These are phyloP conservation scores for Fusarium verrucosum DNA, from an alignment of 2,329 filamentous ascomycete species.

Conservation along the genomic window DNA sequence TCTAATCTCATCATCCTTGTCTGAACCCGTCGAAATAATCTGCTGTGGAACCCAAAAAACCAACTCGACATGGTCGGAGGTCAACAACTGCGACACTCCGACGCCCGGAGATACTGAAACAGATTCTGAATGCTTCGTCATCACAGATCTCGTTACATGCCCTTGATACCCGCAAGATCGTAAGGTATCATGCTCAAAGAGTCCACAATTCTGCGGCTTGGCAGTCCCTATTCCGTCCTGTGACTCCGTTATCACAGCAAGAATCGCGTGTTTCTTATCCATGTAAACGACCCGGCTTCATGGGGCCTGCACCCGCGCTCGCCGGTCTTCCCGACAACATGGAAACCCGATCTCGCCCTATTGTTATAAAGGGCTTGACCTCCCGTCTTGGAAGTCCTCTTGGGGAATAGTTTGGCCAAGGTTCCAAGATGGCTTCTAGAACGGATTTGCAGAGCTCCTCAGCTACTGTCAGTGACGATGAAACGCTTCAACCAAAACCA, in stretches of 20 bases:
- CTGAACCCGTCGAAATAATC: neutral
- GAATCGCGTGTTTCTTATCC: constrained; percentile 23
- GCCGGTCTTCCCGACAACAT: constrained; percentile 25
- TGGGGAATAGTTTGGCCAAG: constrained; percentile 1
- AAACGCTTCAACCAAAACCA: constrained; percentile 27
- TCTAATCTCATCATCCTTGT: neutral
- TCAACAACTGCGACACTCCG: neutral
- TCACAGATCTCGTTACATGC: constrained; percentile 9
- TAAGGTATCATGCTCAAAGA: constrained; percentile 14
- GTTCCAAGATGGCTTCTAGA: constrained; percentile 6
- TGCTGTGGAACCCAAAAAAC: neutral
- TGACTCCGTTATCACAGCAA: neutral
- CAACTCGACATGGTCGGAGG: neutral
- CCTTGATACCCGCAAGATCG: constrained; percentile 30
- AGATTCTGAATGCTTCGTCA: neutral
- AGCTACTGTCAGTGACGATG: constrained; percentile 18
- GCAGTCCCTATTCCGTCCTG: constrained; percentile 3
- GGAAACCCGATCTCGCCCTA: constrained; percentile 15
- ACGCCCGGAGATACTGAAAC: neutral
- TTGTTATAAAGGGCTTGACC: constrained; percentile 24
- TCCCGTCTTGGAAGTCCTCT: constrained; percentile 20
- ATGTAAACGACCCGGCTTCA: neutral
- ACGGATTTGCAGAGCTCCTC: constrained; percentile 6
- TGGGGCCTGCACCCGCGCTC: neutral
- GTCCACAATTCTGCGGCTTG: neutral